A percentile compares a stretch with the other conserved stretches of the same genome.
Evolutionary conservation across 805 yeast species (phyloP).

Genomic region (Kuraishia capsulata): DNA sequence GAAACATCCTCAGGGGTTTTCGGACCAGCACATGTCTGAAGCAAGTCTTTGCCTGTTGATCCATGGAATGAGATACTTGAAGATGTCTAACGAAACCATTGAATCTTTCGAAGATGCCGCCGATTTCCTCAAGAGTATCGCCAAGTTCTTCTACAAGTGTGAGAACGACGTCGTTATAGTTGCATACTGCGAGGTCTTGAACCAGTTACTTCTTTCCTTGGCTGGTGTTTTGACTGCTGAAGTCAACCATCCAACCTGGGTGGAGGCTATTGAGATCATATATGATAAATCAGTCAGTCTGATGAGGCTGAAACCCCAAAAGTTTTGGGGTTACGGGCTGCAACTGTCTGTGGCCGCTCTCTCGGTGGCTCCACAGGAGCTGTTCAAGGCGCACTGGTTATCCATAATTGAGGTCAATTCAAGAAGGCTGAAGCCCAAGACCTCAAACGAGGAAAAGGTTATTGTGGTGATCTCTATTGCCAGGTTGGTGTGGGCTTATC

Average conservation of each 20-base stretch:
- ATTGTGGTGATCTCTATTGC: constrained; percentile 58
- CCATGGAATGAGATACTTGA: constrained; percentile 85
- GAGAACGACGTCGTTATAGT: constrained; percentile 55
- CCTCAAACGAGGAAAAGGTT: constrained; percentile 35
- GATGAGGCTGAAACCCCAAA: constrained; percentile 31
- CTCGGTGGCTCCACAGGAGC: constrained; percentile 70
- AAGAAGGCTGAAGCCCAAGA: constrained; percentile 57
- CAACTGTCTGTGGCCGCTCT: constrained; percentile 64
- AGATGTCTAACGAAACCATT: constrained; percentile 73
- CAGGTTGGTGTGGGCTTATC: constrained; percentile 81
- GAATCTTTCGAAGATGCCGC: constrained; percentile 91
- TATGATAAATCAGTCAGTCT: constrained; percentile 37
- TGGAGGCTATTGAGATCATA: constrained; percentile 62
- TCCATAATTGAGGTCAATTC: constrained; percentile 52
- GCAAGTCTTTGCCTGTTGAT: constrained; percentile 66
- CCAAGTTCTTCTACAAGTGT: constrained; percentile 69
- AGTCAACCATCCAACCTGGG: constrained; percentile 94
- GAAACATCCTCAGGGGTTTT: constrained; percentile 50
- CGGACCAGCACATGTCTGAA: constrained; percentile 26
- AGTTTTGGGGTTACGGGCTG: constrained; percentile 60
- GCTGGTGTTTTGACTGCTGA: constrained; percentile 89
- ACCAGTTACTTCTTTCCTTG: constrained; percentile 66
- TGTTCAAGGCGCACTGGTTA: constrained; percentile 70
- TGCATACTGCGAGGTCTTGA: constrained; percentile 81
- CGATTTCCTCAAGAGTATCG: constrained; percentile 76